phyloP scores from a whole-genome alignment of 225 moss, liverwort and hornwort species.

The Sphagnum tenellum region DNA sequence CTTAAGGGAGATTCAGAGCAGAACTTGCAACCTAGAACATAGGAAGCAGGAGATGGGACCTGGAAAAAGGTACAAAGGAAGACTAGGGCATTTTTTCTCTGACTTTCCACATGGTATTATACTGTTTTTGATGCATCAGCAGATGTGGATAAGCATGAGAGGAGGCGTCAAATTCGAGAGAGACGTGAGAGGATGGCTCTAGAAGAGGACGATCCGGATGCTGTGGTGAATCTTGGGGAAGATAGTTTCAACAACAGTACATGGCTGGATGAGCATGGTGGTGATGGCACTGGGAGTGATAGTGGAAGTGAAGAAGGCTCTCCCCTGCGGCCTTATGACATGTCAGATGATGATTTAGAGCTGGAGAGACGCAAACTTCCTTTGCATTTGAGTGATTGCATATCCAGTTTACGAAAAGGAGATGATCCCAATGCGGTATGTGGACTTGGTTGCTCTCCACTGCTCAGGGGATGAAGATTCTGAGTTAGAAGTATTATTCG shows the following conservation, averaged over 20 bases:
- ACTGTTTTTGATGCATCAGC: constrained; percentile 4
- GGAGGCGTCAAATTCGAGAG: constrained; percentile 43
- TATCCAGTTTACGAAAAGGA: constrained; percentile 61
- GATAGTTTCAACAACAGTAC: constrained; percentile 6
- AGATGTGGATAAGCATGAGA: constrained; percentile 28
- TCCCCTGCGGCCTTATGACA: constrained; percentile 75
- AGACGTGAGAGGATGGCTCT: constrained; percentile 51
- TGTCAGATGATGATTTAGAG: constrained; percentile 74
- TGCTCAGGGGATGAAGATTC: too few relatives aligned
- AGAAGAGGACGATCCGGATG: constrained; percentile 94
- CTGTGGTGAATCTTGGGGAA: constrained; percentile 62
- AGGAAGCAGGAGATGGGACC: too few relatives aligned
- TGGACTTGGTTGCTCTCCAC: neutral
- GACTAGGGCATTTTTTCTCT: neutral
- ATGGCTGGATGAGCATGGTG: constrained; percentile 39
- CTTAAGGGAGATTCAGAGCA: neutral
- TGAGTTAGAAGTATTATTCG: too few relatives aligned
- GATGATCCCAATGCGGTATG: constrained; percentile 46
- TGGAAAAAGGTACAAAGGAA: too few relatives aligned
- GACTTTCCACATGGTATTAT: neutral
- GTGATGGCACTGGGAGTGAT: constrained; percentile 34
- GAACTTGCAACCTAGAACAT: neutral
- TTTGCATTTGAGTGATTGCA: constrained; percentile 55
- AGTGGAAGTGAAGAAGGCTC: constrained; percentile 36
- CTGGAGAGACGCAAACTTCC: constrained; percentile 54